Conservation (phyloP, 1,284 basidiomycete genomes). For the Moesziomyces parantarcticus region DNA sequence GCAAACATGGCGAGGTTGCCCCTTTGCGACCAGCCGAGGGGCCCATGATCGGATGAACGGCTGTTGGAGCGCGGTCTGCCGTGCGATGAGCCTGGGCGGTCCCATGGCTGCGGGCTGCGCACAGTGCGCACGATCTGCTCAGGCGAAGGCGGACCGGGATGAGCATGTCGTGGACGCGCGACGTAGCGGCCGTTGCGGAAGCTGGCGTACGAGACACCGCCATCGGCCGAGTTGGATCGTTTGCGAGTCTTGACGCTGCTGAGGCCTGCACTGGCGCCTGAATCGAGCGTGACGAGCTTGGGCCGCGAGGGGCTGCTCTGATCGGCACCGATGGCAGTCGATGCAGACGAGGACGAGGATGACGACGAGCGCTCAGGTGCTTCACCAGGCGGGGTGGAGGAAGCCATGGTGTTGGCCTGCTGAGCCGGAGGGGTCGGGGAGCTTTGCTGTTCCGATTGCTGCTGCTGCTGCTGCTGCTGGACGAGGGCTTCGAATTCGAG, state of each 20-base stretch:
- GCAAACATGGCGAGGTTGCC: slow-evolving; percentile 20
- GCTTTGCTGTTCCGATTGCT: no score
- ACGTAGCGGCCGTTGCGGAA: slow-evolving; percentile 25
- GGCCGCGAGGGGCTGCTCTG: slow-evolving; percentile 11
- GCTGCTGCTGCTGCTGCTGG: neutral
- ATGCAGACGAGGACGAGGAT: slow-evolving; percentile 7
- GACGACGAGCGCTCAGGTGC: neutral
- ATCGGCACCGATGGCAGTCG: slow-evolving; percentile 7
- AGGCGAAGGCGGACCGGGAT: slow-evolving; percentile 29
- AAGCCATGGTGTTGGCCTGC: slow-evolving; percentile 6
- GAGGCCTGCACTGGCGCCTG: neutral
- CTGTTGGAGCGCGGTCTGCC: slow-evolving; percentile 31
- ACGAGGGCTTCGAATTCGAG: slow-evolving; percentile 42
- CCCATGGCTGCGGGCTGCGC: slow-evolving; percentile 21
- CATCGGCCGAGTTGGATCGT: slow-evolving; percentile 35
- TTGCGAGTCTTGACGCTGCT: slow-evolving; percentile 6
- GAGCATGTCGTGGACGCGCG: slow-evolving; percentile 30
- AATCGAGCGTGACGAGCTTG: slow-evolving; percentile 3
- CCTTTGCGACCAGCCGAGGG: slow-evolving; percentile 13
- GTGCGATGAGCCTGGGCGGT: slow-evolving; percentile 1
- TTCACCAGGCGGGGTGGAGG: neutral
- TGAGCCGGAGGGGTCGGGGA: slow-evolving; percentile 8
- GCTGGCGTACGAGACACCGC: slow-evolving; percentile 6
- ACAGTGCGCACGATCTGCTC: slow-evolving; percentile 9
- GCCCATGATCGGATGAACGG: slow-evolving; percentile 8